phyloP scores from a whole-genome alignment of 768 basidiomycete genomes.

The Suillus subluteus region DNA sequence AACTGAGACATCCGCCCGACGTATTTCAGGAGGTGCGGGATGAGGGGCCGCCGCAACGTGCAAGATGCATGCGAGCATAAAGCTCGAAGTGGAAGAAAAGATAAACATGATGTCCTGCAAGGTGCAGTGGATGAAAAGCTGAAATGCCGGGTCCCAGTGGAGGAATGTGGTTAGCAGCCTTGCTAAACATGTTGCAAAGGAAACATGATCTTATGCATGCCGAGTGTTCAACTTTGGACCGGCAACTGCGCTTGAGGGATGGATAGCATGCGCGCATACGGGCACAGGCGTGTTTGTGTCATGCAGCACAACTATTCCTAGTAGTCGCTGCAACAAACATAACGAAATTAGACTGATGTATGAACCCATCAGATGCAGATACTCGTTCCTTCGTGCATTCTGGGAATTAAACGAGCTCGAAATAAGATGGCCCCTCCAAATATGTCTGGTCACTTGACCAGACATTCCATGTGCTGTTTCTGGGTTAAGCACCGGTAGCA shows the following conservation, averaged over 20 bases:
- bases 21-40: neutral
- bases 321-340: neutral
- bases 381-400: neutral
- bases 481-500: neutral
- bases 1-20: conserved; percentile 12
- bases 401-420: neutral
- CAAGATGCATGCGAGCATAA: conserved; percentile 3
- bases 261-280: neutral
- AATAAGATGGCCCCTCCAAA: neutral
- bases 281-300: neutral
- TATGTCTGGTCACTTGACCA: neutral
- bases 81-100: neutral
- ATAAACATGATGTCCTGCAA: conserved; percentile 2
- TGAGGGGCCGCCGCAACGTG: conserved; percentile 12
- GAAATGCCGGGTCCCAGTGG: neutral
- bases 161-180: neutral
- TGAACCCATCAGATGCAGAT: neutral
- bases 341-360: neutral
- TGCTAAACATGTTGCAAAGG: neutral
- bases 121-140: neutral
- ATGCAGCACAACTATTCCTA: neutral
- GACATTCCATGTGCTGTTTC: neutral
- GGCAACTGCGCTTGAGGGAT: neutral
- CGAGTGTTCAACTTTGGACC: neutral
- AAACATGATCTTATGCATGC: neutral